phyloP scores from a whole-genome alignment of 768 basidiomycete species.

The Termitomyces heimii region DNA sequence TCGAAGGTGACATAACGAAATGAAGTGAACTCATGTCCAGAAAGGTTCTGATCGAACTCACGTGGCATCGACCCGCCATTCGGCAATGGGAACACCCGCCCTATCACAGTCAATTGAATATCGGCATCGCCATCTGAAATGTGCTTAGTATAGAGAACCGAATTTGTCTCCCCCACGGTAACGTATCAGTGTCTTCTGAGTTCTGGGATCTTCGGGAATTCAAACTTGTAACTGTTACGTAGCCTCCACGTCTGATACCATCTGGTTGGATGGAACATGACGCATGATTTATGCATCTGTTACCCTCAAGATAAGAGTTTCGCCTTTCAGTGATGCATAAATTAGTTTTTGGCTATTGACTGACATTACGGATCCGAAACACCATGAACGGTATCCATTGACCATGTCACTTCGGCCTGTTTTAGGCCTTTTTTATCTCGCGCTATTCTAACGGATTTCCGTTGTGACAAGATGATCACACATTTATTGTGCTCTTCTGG shows the following conservation, averaged over 20 bases:
- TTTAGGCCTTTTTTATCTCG: neutral
- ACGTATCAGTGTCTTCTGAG: no score
- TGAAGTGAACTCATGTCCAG: constrained; percentile 21
- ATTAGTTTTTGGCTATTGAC: neutral
- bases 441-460: neutral
- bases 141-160: neutral
- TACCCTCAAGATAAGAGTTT: neutral
- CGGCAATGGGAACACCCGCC: neutral
- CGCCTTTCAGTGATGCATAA: neutral
- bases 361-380: neutral
- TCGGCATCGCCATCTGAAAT: neutral
- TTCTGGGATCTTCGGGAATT: neutral
- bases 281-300: neutral
- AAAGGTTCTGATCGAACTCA: constrained; percentile 28
- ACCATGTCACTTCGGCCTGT: neutral
- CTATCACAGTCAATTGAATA: neutral
- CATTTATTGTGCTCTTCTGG: neutral
- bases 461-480: neutral
- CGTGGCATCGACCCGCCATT: constrained; percentile 17
- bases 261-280: no score
- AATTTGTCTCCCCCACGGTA: neutral
- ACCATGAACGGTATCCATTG: neutral
- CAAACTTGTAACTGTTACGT: no score
- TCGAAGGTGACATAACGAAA: constrained; percentile 11
- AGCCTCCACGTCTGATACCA: no score